Base-by-base conservation (phyloP, 1,284 basidiomycete species). In the Ceratobasidium theobromae region DNA sequence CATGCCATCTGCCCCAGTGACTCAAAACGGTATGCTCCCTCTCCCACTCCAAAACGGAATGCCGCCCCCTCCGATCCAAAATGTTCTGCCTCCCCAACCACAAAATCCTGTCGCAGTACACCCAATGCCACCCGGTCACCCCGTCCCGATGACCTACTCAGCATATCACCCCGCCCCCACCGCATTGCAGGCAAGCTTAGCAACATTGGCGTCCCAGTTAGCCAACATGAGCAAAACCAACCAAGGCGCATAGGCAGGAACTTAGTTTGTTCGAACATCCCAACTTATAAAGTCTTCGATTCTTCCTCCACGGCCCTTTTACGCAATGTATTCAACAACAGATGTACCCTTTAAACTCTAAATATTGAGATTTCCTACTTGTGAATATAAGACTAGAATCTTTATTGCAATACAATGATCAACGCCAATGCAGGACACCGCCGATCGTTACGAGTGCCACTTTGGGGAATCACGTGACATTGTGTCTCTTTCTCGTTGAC, bases 171-270 rank as follows among this genome's bases (percentile, higher is more conserved):
- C 32, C 27, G 33, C 48, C 2, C 58, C 58, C 5, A 52, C 58
- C 4, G 46, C 58, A 16, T 32, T 64, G 32, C 58, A 64, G 23
- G 58, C 58, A 9, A 64, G 58, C n/a, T 18, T 64, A 21, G 45
- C 33, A 9, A 41, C 58, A 12, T 38, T 64, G 11, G 58, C 58
- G 9, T 51, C 58, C 6, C 58, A 64, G 16, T 35, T 64, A 14
- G 58, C 58, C 25, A 28, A 52, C n/a, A 64, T 64, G 58, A 51
- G 46, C 46, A 51, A 64, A 38, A 38, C 46, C 12, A 64, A 51
- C 21, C 58, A 64, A 18, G 48, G 58, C 9, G 25, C 35, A 9
- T 64, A 16, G 41, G 9, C 12, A 16, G n/a, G n/a, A n/a, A n/a
- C n/a, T n/a, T n/a, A 48, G 12, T 48, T 48, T 14, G 45, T 23